These are phyloP conservation scores for Ceratobasidium papillatum DNA, from an alignment of 1,284 basidiomycete genomes.

Conservation along the genomic window DNA sequence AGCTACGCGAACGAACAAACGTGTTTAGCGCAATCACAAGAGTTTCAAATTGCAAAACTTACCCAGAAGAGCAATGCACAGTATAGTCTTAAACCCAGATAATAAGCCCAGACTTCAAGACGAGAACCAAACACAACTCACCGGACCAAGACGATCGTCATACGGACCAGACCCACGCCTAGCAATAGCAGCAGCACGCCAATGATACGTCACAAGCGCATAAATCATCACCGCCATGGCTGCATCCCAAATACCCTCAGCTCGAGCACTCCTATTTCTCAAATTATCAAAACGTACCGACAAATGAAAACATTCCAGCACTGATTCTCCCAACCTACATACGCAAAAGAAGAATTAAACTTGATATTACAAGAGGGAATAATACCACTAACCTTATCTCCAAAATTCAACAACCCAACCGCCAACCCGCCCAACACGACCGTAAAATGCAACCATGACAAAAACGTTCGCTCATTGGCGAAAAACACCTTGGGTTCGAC, in stretches of 20 bases:
- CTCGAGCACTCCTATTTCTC: not conserved
- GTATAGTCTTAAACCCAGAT: constrained; percentile 68
- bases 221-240: constrained; percentile 98
- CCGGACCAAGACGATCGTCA: constrained; percentile 92
- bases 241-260: constrained; percentile 51
- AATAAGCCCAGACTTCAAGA: constrained; percentile 22
- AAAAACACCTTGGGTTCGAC: constrained; percentile 96
- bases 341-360: not conserved
- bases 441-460: constrained; percentile 96
- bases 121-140: constrained; percentile 54
- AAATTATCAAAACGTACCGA: constrained; percentile 65
- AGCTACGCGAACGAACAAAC: constrained; percentile 58
- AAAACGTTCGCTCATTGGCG: constrained; percentile 90
- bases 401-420: constrained; percentile 97
- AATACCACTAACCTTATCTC: constrained; percentile 77
- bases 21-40: constrained; percentile 27
- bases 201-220: constrained; percentile 94
- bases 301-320: constrained; percentile 90
- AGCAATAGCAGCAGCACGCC: constrained; percentile 94
- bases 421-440: constrained; percentile 92
- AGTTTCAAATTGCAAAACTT: constrained; percentile 48
- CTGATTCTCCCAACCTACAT: constrained; percentile 86
- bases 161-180: constrained; percentile 93
- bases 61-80: constrained; percentile 88
- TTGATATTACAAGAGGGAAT: not conserved